phyloP scores from a whole-genome alignment of 2,329 filamentous ascomycete genomes.

The Aspergillus tubingensis region DNA sequence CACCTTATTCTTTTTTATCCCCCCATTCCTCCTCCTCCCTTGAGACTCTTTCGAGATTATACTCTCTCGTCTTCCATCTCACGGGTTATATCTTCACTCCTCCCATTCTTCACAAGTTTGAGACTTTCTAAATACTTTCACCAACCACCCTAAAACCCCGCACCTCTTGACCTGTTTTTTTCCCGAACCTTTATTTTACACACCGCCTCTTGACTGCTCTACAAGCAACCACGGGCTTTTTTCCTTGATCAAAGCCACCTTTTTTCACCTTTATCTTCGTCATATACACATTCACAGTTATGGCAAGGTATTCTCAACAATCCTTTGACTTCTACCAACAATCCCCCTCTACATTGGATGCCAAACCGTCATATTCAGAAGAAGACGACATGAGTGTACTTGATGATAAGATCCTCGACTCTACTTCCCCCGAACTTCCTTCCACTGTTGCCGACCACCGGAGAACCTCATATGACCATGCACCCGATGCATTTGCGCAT shows the following conservation, averaged over 20 bases:
- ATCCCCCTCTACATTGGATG: constrained; percentile 45
- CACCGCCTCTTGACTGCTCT: constrained; percentile 25
- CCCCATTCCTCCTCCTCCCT: constrained; percentile 11
- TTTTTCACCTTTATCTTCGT: constrained; percentile 13
- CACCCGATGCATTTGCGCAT: constrained; percentile 55
- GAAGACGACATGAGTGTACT: constrained; percentile 57
- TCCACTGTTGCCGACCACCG: constrained; percentile 48
- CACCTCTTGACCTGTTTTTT: constrained; percentile 17
- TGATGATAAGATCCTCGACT: constrained; percentile 54
- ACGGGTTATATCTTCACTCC: constrained; percentile 4
- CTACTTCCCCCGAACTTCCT: constrained; percentile 52
- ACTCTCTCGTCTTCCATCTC: constrained; percentile 6
- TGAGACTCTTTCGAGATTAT: constrained; percentile 3
- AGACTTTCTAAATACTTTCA: not conserved
- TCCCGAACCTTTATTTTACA: constrained; percentile 20
- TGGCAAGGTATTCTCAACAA: constrained; percentile 49
- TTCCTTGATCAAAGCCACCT: constrained; percentile 9
- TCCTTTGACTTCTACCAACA: constrained; percentile 48
- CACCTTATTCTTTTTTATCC: not conserved
- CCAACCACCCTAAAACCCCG: constrained; percentile 21
- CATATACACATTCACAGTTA: constrained; percentile 33
- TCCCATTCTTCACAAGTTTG: not conserved
- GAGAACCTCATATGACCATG: constrained; percentile 50
- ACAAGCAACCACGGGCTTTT: constrained; percentile 5
- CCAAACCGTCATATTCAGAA: constrained; percentile 45